Conservation (phyloP, 768 basidiomycete species). For the Obba rivulosa region DNA sequence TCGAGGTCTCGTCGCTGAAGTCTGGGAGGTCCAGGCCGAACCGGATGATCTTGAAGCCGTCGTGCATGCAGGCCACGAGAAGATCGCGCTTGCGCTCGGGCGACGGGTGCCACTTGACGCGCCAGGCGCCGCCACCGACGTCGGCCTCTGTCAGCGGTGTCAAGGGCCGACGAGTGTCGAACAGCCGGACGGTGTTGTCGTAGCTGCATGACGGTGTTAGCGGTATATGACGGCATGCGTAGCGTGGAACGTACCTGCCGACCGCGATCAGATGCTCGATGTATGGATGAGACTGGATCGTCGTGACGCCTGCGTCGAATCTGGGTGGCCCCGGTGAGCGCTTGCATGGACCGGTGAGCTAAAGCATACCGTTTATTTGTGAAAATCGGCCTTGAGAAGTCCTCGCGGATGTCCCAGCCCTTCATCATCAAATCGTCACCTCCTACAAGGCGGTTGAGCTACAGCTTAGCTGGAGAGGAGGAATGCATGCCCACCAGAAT, state of each 20-base stretch:
- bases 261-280: slow-evolving; percentile 81
- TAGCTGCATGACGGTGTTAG: slow-evolving; percentile 50
- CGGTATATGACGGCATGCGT: neutral
- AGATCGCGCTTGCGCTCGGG: slow-evolving; percentile 61
- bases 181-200: slow-evolving; percentile 72
- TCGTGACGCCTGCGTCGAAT: slow-evolving; percentile 90
- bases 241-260: slow-evolving; percentile 59
- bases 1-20: slow-evolving; percentile 1
- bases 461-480: neutral
- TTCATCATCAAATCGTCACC: slow-evolving; percentile 92
- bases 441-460: slow-evolving; percentile 42
- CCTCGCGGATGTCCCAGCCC: slow-evolving; percentile 81
- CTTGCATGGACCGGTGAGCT: neutral
- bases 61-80: slow-evolving; percentile 96
- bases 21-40: slow-evolving; percentile 29
- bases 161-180: slow-evolving; percentile 70
- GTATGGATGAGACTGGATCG: slow-evolving; percentile 80
- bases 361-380: slow-evolving; percentile 62
- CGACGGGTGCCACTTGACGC: slow-evolving; percentile 92
- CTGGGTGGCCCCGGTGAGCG: slow-evolving; percentile 32
- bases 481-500: slow-evolving; percentile 61
- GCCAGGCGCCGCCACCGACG: slow-evolving; percentile 92
- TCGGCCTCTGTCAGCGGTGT: slow-evolving; percentile 52
- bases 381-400: slow-evolving; percentile 52
- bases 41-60: slow-evolving; percentile 82